Base-by-base conservation (phyloP, 108 stramenopile genomes). In the Chaetoceros tenuissimus region DNA sequence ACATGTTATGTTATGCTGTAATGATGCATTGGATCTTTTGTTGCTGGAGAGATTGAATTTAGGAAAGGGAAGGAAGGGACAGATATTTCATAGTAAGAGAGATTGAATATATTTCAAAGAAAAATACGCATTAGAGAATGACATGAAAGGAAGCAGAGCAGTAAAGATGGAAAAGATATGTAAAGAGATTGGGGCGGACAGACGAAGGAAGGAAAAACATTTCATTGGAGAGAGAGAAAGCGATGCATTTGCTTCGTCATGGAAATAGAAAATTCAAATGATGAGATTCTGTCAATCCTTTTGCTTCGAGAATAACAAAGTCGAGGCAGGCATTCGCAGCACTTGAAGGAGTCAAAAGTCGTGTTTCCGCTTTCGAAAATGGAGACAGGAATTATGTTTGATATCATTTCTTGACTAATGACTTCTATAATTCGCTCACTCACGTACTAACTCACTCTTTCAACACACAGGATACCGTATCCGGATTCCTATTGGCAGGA, bases 401-500 rank as follows among this genome's bases (percentile, higher is more conserved):
- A 29, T 3, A 21, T 22, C 28, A 2, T 24, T 1, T 54, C 19
- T 43, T 3, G n/a, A 65, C n/a, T 18, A 25, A 24, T 10, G 18
- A 45, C 48, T 24, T 57, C 19, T 30, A 19, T 31, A 31, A 40
- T 60, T 25, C 30, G 7, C 19, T 21, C 49, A 27, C 17, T 28
- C 5, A 5, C 27, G 25, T 18, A 21, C 7, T 22, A 13, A 5
- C 23, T 18, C 26, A 21, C 27, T 51, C 48, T 44, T 31, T 34
- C 25, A 46, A 20, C 28, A 16, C 24, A 24, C 54, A 97, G 94
- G 98, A 98, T 74, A 98, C 98, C 17, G 96, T 97, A 51, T 94
- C 95, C 53, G 98, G 98, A 0, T 98, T 98, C 74, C 75, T 98
- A 48, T 78, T 98, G 53, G 96, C 98, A 1, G 98, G 98, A 24